Base-by-base conservation (phyloP, 2,329 filamentous ascomycete species). In the Apiospora phragmitis region DNA sequence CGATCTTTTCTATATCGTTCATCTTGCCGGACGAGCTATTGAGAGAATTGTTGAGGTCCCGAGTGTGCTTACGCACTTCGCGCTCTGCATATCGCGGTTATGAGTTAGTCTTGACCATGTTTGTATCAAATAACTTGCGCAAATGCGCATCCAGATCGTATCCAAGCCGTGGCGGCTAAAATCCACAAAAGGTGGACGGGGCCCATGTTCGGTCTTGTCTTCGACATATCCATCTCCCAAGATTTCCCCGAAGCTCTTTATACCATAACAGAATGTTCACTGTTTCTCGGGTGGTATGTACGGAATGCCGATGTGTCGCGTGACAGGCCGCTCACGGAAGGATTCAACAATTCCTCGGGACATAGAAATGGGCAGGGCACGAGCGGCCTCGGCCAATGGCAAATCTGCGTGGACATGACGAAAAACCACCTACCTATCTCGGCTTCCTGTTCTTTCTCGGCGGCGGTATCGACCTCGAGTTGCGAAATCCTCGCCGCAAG, bases 401-500 rank as follows among this genome's bases (percentile, higher is more conserved):
- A 35, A n/a, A 62, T 38, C 55, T 38, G 55, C 55, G 55, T 62
- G 55, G 55, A 38, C 32, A 38, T n/a, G 21, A 62, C 55, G 38
- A 55, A 55, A 41, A 51, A 45, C 47, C 69, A 68, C 91, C 80
- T 85, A 97, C 94, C 94, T 80, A 99, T 98, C 85, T 98, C 96
- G 72, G 93, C 90, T 83, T 98, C 95, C 83, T 98, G 94, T 76
- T 97, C 95, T 82, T 97, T 97, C 80, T 97, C 95, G 71, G 94
- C 94, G 14, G 94, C 94, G 67, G 93, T 93, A 86, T 98, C 95
- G 73, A 94, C 93, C 82, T 99, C 96, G 71, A 99, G 86, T 84
- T 98, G 96, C 29, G 94, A 95, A 79, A 99, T 98, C 79, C 97
- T 94, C 73, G 95, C 94, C 73, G 95, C 92, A 68, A 99, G 89